A percentile compares a stretch with the other conserved stretches of the same genome.
These are phyloP conservation scores for Citrullus amarus DNA, from an alignment of 306 rosid species.

Conservation along the genomic window DNA sequence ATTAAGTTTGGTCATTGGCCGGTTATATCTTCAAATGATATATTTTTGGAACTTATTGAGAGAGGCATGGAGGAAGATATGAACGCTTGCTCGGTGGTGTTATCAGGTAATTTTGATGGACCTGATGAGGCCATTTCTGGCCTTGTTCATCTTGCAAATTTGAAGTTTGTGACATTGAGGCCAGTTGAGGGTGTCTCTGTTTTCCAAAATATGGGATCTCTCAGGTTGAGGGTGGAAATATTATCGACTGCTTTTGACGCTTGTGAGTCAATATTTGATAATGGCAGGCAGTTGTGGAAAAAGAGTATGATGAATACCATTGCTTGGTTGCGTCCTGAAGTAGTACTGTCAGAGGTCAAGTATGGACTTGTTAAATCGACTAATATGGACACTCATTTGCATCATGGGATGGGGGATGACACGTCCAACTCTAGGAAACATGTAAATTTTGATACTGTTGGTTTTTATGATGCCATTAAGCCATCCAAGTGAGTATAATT, in stretches of 20 bases:
- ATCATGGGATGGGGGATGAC: slow-evolving; percentile 24
- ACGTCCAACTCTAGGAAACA: slow-evolving; percentile 15
- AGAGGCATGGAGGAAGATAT: slow-evolving; percentile 17
- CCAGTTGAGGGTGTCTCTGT: slow-evolving; percentile 38
- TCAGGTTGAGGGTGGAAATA: slow-evolving; percentile 70
- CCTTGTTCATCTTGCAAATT: slow-evolving; percentile 66
- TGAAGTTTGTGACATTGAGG: slow-evolving; percentile 65
- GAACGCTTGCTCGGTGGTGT: slow-evolving; percentile 36
- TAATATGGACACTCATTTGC: slow-evolving; percentile 37
- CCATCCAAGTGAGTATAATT: slow-evolving; percentile 73
- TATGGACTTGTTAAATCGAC: slow-evolving; percentile 39
- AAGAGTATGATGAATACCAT: slow-evolving; percentile 76
- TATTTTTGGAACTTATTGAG: slow-evolving; percentile 53
- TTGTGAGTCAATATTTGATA: slow-evolving; percentile 64
- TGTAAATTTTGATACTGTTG: slow-evolving; percentile 54
- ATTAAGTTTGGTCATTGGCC: slow-evolving; percentile 91
- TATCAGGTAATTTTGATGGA: slow-evolving; percentile 78
- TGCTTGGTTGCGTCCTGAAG: slow-evolving; percentile 89
- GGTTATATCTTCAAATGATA: slow-evolving; percentile 45
- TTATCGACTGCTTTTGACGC: slow-evolving; percentile 54
- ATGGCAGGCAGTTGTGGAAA: slow-evolving; percentile 69
- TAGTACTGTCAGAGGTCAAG: slow-evolving; percentile 57
- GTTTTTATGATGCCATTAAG: slow-evolving; percentile 83
- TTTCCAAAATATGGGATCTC: slow-evolving; percentile 30
- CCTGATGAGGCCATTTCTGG: slow-evolving; percentile 75